These are phyloP conservation scores for Naganishia friedmannii DNA, from an alignment of 768 basidiomycete species.

Conservation along the genomic window DNA sequence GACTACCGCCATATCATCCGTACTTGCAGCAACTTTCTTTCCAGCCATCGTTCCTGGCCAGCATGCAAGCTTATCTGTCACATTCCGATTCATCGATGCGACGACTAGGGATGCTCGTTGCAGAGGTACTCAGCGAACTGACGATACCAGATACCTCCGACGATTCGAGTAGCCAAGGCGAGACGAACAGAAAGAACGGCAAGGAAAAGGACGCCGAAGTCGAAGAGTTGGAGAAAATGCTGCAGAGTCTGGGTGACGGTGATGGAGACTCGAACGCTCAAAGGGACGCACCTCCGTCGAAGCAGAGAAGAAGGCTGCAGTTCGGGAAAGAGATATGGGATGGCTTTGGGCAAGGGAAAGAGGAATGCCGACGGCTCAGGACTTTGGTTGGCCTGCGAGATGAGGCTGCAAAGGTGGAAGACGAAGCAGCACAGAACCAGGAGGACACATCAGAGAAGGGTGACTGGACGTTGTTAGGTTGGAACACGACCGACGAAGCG, in stretches of 20 bases:
- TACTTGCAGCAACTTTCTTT: conserved; percentile 48
- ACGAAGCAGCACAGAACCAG: conserved; percentile 22
- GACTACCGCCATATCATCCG: conserved; percentile 60
- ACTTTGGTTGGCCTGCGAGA: conserved; percentile 41
- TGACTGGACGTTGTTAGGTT: conserved; percentile 40
- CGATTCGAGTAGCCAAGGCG: neutral
- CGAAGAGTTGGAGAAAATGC: conserved; percentile 27
- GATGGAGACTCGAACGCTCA: neutral
- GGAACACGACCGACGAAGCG: conserved; percentile 28
- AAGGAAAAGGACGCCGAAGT: conserved; percentile 8
- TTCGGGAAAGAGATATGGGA: conserved; percentile 75
- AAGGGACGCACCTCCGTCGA: neutral
- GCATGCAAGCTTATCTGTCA: conserved; percentile 70
- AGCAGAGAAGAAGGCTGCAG: conserved; percentile 42
- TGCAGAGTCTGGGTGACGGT: conserved; percentile 17
- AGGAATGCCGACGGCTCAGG: conserved; percentile 66
- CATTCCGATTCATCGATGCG: conserved; percentile 75
- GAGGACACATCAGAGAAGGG: neutral
- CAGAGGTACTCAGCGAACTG: conserved; percentile 60
- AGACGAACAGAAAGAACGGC: neutral
- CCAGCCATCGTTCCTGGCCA: conserved; percentile 60
- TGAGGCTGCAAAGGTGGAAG: conserved; percentile 29
- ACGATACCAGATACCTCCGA: conserved; percentile 37
- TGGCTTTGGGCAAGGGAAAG: conserved; percentile 64
- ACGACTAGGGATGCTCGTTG: conserved; percentile 86